phyloP scores from a whole-genome alignment of 1,284 basidiomycete species.

The Neonothopanus nambi region DNA sequence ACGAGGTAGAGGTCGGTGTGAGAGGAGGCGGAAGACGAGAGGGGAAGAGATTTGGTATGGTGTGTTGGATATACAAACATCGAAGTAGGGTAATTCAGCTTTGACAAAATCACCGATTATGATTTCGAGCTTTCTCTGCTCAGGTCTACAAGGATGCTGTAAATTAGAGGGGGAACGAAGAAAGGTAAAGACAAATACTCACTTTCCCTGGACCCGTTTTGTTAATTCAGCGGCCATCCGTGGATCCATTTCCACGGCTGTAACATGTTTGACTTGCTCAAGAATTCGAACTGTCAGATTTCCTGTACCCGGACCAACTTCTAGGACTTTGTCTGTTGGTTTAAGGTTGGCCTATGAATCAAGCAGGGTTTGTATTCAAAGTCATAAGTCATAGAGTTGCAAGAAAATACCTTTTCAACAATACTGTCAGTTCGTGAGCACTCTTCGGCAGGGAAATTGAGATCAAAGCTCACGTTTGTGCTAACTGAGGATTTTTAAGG shows the following conservation, averaged over 20 bases:
- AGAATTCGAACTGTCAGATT: conserved; percentile 95
- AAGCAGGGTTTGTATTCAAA: conserved; percentile 2
- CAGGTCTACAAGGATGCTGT: conserved; percentile 63
- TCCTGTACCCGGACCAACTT: conserved; percentile 98
- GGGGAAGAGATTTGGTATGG: conserved; percentile 99
- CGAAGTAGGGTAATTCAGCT: conserved; percentile 95
- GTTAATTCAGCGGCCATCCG: conserved; percentile 98
- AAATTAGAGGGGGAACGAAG: conserved; percentile 6
- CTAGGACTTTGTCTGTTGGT: conserved; percentile 94
- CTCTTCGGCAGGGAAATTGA: conserved; percentile 9
- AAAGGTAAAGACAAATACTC: conserved; percentile 39
- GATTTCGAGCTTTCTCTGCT: conserved; percentile 92
- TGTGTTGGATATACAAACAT: conserved; percentile 98
- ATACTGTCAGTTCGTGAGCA: conserved; percentile 51
- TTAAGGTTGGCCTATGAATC: conserved; percentile 79
- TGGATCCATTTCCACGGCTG: conserved; percentile 98
- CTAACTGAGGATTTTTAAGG: conserved; percentile 90
- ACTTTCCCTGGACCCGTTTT: conserved; percentile 98
- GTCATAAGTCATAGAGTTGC: not conserved
- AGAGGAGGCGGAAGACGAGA: conserved; percentile 94
- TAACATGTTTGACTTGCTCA: conserved; percentile 90
- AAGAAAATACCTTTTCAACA: conserved; percentile 66
- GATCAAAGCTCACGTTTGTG: conserved; percentile 69
- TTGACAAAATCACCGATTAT: conserved; percentile 98
- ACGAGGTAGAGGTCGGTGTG: conserved; percentile 92